Base-by-base conservation (phyloP, 2,329 filamentous ascomycete genomes). In the Clonostachys rhizophaga region DNA sequence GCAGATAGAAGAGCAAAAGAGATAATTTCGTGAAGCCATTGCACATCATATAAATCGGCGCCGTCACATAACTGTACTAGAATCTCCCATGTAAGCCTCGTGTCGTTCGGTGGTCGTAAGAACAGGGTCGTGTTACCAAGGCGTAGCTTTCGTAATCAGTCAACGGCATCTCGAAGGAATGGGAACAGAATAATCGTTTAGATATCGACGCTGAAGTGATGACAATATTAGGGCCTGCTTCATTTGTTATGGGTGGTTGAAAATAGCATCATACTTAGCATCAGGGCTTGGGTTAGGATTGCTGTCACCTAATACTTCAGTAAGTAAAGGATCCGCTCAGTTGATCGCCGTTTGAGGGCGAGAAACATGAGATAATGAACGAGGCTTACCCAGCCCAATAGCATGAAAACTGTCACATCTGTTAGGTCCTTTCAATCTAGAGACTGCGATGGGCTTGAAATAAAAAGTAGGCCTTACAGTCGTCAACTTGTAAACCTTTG, bases 21-120 rank as follows among this genome's bases (percentile, higher is more conserved):
- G 66, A 67, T 3, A 67, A 44, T 44, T 69, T 70, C n/a, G 60
- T 62, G 43, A 65, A 61, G 44, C 60, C 62, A 20, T 63, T 62
- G 43, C 61, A 62, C 12, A 61, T 47, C 42, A 62, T 59, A 50
- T 66, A 70, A 13, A 68, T 51, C 3, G 54, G 55, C 2, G 55
- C 53, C 9, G 56, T 53, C 13, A 61, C 50, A 45, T 61, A 63
- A 8, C 40, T 44, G 34, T 44, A 46, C 52, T 53, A 35, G 10
- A 34, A 37, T 18, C 10, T n/a, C 11, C n/a, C 20, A 24, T 43
- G 17, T 20, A 24, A 43, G 41, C 41, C 9, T 30, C 24, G 24
- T 30, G 8, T 10, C 8, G 24, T 30, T 30, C 24, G 24, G 8
- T 30, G 9, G 9, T 30, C 24, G 24, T 30, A 6, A 6, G 5